These are phyloP conservation scores for Zygotorulaspora mrakii DNA, from an alignment of 1,139 yeast genomes.

Conservation along the genomic window DNA sequence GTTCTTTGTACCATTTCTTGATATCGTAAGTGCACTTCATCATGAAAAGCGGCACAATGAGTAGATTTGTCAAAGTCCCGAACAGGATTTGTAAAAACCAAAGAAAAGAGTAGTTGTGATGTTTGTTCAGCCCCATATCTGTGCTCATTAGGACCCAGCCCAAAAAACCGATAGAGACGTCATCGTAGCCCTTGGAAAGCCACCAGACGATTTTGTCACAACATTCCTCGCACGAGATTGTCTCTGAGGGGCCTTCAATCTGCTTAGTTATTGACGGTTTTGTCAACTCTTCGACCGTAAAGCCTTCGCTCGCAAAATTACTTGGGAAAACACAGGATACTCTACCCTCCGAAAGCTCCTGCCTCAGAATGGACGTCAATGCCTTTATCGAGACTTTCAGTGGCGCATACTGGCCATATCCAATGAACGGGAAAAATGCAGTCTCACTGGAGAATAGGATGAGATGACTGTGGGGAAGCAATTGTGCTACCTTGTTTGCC, in stretches of 20 bases:
- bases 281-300: constrained; percentile 68
- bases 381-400: constrained; percentile 77
- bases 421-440: constrained; percentile 83
- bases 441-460: constrained; percentile 77
- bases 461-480: constrained; percentile 44
- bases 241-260: constrained; percentile 80
- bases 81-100: constrained; percentile 48
- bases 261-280: constrained; percentile 79
- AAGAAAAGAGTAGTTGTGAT: constrained; percentile 57
- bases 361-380: constrained; percentile 71
- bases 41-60: constrained; percentile 64
- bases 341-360: constrained; percentile 64
- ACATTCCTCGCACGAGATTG: constrained; percentile 67
- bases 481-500: constrained; percentile 53
- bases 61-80: constrained; percentile 32
- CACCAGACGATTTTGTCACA: constrained; percentile 56
- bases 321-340: constrained; percentile 78
- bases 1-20: constrained; percentile 42
- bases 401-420: constrained; percentile 89
- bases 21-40: constrained; percentile 56
- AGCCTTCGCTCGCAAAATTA: constrained; percentile 87
- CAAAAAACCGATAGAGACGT: constrained; percentile 74
- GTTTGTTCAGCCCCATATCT: constrained; percentile 53
- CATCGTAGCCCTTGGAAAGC: constrained; percentile 64
- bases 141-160: constrained; percentile 79